Conservation (phyloP, 371 early-diverging fungal genomes). For the Nosema muscidifuracis region DNA sequence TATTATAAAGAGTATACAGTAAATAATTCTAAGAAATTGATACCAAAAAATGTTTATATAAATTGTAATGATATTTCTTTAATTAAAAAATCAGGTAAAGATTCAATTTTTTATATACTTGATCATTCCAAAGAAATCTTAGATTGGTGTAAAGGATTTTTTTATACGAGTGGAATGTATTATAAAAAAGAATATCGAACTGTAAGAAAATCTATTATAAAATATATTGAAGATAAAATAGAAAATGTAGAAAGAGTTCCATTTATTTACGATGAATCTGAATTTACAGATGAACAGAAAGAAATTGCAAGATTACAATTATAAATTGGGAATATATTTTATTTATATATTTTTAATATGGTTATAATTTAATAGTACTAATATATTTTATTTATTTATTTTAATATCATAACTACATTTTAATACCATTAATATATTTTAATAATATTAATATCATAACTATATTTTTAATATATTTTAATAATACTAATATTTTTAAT, state of each 20-base stretch:
- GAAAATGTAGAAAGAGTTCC: neutral
- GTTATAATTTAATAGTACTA: too few relatives aligned
- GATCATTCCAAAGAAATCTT: constrained; percentile 22
- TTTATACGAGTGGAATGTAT: constrained; percentile 2
- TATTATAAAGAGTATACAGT: constrained; percentile 19
- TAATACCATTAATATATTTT: too few relatives aligned
- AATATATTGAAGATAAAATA: neutral
- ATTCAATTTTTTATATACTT: constrained; percentile 12
- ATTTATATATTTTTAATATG: too few relatives aligned
- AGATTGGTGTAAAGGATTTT: constrained; percentile 18
- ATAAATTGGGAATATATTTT: too few relatives aligned
- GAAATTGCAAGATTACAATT: constrained; percentile 15
- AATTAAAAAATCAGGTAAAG: neutral
- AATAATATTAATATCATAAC: too few relatives aligned
- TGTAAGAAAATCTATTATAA: neutral
- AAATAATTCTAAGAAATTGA: neutral
- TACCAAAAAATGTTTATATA: constrained; percentile 3
- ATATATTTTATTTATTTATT: too few relatives aligned
- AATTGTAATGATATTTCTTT: constrained; percentile 6
- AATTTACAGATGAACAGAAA: constrained; percentile 12
- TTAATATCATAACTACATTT: too few relatives aligned
- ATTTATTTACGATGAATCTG: constrained; percentile 24
- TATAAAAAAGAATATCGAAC: neutral
- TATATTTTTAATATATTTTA: neutral
- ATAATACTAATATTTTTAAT: too few relatives aligned